Evolutionary conservation across 192 early-diverging fungal species (phyloP).

Genomic region (Lobosporangium transversale): DNA sequence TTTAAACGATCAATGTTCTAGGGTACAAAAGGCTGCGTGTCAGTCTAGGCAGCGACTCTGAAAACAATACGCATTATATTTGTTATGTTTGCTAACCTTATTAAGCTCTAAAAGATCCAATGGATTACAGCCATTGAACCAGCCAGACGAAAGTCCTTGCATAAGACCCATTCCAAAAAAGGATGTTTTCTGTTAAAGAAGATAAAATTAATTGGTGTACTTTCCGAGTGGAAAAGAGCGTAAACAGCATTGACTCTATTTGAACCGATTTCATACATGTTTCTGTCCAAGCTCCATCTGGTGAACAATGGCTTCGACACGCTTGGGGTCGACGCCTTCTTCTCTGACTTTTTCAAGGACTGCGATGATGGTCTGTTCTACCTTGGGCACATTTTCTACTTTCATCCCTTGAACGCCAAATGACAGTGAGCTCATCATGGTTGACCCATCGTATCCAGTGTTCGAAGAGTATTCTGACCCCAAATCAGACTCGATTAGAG

Average conservation of each 20-base stretch:
- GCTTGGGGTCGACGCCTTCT: constrained; percentile 81
- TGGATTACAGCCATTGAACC: constrained; percentile 91
- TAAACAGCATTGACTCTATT: too few species aligned
- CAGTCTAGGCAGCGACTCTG: too few species aligned
- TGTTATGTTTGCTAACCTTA: too few species aligned
- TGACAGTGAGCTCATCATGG: constrained; percentile 73
- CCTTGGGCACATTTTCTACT: constrained; percentile 68
- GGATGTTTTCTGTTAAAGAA: constrained; percentile 85
- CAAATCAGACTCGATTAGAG: constrained; percentile 89
- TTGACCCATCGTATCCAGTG: constrained; percentile 88
- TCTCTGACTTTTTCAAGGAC: constrained; percentile 73
- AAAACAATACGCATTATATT: too few species aligned
- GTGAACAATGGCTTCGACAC: constrained; percentile 87
- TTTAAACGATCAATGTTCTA: constrained; percentile 79
- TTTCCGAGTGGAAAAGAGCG: too few species aligned
- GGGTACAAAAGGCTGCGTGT: background rate
- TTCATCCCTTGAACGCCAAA: constrained; percentile 92
- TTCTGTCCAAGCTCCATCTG: constrained; percentile 89
- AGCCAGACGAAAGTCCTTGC: constrained; percentile 78
- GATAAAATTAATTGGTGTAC: too few species aligned
- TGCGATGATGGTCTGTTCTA: constrained; percentile 74
- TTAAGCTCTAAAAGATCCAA: constrained; percentile 84
- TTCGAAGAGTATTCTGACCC: constrained; percentile 91
- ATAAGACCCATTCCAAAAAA: constrained; percentile 86
- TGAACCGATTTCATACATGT: constrained; percentile 65